Evolutionary conservation across 371 early-diverging fungal genomes (phyloP), one percentile per base, ranked within the genome.

Genomic region (Coemansia sp.): DNA sequence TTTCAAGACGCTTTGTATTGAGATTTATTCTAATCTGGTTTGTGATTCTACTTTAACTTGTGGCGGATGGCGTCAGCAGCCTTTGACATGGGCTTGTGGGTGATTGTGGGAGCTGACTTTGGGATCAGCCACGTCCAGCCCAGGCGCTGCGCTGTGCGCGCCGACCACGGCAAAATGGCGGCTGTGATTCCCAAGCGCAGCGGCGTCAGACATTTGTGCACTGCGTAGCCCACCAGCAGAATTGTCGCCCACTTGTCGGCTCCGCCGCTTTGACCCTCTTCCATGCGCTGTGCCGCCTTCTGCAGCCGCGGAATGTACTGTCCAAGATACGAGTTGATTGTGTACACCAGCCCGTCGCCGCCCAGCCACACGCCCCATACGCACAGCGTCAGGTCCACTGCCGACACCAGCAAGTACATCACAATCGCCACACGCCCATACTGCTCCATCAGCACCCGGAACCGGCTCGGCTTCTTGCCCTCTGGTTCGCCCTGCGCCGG

Each of bases 181-280:
- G 80, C 80, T 11, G 71, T 76, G 4, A 80, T 24, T 8, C 59
- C 81, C 27, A 81, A 39, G 2, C 80, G 64, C 64, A 80, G 57
- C 52, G 80, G 80, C 37, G 78, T 79, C 57, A 80, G 63, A 37
- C 78, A 68, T 63, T 80, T 80, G 67, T 80, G 80, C 27, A 80
- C 63, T 1, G 81, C 77, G 31, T 80, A 80, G 29, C 78, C 80
- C 6, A 77, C 71, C 22, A 81, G 54, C 48, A 80, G 11, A 16
- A 81, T 80, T 13, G 80, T 79, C 22, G 73, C 80, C 80, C 69
- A 78, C 63, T 68, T 72, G 68, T 76, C 76, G 0, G 72, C 65
- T 4, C 76, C 76, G 47, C 76, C 72, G 22, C 37, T 31, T 58
- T 68, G 58, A n/a, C 76, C 76, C 55, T 71, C 76, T 26, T 69